Percentiles rank a stretch among this genome's conserved stretches.
Conservation (phyloP, 2,329 filamentous ascomycete species). For the Botrytis deweyae region DNA sequence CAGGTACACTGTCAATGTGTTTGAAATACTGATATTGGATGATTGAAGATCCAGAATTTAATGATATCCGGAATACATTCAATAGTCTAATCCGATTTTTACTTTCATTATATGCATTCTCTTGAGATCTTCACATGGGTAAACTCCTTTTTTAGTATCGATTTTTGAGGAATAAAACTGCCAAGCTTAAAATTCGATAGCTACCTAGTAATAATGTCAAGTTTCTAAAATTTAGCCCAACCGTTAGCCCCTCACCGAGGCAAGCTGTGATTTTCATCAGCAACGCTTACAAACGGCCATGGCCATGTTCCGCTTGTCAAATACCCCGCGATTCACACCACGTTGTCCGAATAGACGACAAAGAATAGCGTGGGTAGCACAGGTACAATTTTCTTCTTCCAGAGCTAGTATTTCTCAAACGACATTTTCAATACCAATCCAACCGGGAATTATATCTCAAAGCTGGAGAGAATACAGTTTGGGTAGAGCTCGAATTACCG, state of each 20-base stretch:
- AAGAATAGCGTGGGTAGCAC: neutral
- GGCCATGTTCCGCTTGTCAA: slow-evolving; percentile 13
- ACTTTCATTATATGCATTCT: neutral
- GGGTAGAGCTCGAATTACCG: neutral
- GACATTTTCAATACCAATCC: neutral
- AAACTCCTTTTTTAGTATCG: neutral
- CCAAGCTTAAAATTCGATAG: neutral
- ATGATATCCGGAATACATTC: neutral
- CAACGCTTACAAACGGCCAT: slow-evolving; percentile 10
- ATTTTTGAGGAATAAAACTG: neutral
- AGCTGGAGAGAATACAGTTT: neutral
- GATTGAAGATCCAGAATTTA: neutral
- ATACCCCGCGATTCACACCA: slow-evolving; percentile 15
- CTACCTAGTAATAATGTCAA: neutral
- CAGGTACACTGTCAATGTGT: slow-evolving; percentile 14
- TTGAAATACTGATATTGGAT: slow-evolving; percentile 7
- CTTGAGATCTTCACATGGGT: too few relatives aligned
- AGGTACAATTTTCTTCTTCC: neutral
- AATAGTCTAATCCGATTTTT: neutral
- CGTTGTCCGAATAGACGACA: neutral
- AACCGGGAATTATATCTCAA: neutral
- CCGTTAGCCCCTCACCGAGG: neutral
- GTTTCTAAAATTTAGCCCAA: neutral
- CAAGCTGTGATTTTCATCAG: neutral
- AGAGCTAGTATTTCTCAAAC: neutral